Evolutionary conservation across 2,329 filamentous ascomycete genomes (phyloP).

Genomic region (Teratosphaeria gauchensis): DNA sequence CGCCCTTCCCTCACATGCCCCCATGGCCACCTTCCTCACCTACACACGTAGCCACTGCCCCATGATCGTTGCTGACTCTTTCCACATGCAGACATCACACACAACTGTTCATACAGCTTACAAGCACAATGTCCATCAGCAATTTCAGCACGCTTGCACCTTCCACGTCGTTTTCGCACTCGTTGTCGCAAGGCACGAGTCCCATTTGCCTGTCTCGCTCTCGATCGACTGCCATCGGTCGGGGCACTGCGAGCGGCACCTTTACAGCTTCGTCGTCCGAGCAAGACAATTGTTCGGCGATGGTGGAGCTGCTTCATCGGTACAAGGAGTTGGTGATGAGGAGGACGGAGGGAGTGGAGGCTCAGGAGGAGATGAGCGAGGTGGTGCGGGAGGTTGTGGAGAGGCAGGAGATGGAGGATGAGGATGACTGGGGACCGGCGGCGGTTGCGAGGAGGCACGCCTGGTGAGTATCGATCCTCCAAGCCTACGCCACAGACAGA

Average conservation of each 20-base stretch:
- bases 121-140: not conserved
- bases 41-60: not conserved
- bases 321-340: not conserved
- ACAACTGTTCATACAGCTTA: not conserved
- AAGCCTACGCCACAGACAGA: no score
- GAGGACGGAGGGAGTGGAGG: not conserved
- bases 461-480: no score
- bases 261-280: not conserved
- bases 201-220: not conserved
- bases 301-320: not conserved
- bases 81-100: not conserved
- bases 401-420: not conserved
- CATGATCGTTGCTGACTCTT: not conserved
- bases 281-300: not conserved
- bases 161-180: not conserved
- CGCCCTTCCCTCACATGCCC: not conserved
- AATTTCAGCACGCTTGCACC: not conserved
- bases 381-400: not conserved
- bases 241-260: not conserved
- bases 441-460: not conserved
- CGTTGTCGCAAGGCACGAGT: not conserved
- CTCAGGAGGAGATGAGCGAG: not conserved
- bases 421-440: not conserved
- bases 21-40: not conserved
- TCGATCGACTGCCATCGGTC: not conserved